These are phyloP conservation scores for Yarrowia sp. DNA, from an alignment of 805 yeast genomes.

Conservation along the genomic window DNA sequence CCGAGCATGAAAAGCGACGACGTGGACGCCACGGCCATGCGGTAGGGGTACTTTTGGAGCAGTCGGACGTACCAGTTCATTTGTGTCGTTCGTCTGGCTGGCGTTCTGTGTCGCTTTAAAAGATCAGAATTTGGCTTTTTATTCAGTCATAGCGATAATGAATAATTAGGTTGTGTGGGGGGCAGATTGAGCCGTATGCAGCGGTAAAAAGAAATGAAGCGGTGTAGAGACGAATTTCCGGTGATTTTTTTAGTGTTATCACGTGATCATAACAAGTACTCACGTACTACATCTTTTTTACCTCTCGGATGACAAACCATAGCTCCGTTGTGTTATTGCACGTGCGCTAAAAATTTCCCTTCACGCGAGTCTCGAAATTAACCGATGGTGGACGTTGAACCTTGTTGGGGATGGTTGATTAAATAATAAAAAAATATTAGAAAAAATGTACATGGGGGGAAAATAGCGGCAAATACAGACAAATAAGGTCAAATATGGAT, in stretches of 20 bases:
- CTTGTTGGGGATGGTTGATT: background rate
- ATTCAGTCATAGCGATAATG: background rate
- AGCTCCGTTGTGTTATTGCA: no score
- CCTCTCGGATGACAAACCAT: no score
- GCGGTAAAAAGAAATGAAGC: no score
- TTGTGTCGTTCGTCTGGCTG: background rate
- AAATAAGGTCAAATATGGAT: background rate
- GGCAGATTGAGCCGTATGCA: no score
- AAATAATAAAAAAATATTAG: background rate
- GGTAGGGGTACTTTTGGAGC: slow-evolving; percentile 20
- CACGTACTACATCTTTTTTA: no score
- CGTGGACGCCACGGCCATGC: slow-evolving; percentile 23
- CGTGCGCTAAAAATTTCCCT: slow-evolving; percentile 18
- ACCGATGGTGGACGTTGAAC: background rate
- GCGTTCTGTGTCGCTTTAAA: no score
- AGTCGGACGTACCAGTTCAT: slow-evolving; percentile 26
- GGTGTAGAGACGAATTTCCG: no score
- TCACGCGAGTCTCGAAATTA: slow-evolving; percentile 1
- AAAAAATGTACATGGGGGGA: background rate
- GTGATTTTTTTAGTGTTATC: background rate
- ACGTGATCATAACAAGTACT: no score
- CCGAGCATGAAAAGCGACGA: slow-evolving; percentile 22
- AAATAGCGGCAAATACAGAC: background rate
- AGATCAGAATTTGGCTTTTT: no score
- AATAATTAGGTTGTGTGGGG: slow-evolving; percentile 14